Conservation (phyloP, 495 filamentous ascomycete species). For the Hyphodiscus hymeniophilus region DNA sequence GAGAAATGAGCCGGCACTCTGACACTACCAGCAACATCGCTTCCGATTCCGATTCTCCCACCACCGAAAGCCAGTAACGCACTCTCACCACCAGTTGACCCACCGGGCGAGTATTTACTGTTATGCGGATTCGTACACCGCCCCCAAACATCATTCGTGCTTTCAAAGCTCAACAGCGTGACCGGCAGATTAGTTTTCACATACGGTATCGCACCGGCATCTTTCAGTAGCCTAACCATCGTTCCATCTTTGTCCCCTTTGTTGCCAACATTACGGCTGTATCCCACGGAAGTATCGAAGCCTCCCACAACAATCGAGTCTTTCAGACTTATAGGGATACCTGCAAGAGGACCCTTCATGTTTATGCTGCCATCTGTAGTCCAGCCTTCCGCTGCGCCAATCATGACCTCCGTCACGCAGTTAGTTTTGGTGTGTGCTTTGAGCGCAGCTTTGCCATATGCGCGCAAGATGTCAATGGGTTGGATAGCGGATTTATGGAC, state of each 20-base stretch:
- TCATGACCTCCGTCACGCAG: slow-evolving; percentile 83
- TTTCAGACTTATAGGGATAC: slow-evolving; percentile 84
- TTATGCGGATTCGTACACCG: slow-evolving; percentile 78
- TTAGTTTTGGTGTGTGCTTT: slow-evolving; percentile 84
- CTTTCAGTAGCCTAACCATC: slow-evolving; percentile 71
- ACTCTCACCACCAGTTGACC: slow-evolving; percentile 82
- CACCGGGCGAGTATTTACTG: slow-evolving; percentile 76
- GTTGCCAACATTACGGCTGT: slow-evolving; percentile 63
- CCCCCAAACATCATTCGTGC: slow-evolving; percentile 85
- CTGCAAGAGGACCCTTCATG: slow-evolving; percentile 75
- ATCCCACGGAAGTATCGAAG: slow-evolving; percentile 82
- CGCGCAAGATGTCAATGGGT: slow-evolving; percentile 66
- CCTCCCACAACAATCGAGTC: slow-evolving; percentile 80
- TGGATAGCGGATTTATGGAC: slow-evolving; percentile 60
- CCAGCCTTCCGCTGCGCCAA: slow-evolving; percentile 77
- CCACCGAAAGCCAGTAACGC: slow-evolving; percentile 82
- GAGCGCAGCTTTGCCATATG: slow-evolving; percentile 86
- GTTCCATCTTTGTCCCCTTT: slow-evolving; percentile 58
- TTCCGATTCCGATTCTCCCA: slow-evolving; percentile 86
- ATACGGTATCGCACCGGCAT: slow-evolving; percentile 93
- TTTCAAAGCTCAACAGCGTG: slow-evolving; percentile 87
- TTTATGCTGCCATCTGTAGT: slow-evolving; percentile 52
- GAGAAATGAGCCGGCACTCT: slow-evolving; percentile 83
- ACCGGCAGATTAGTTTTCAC: slow-evolving; percentile 94
- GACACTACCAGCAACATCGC: slow-evolving; percentile 90